These are phyloP conservation scores for Pichia exigua DNA, from an alignment of 805 yeast species.

Conservation along the genomic window DNA sequence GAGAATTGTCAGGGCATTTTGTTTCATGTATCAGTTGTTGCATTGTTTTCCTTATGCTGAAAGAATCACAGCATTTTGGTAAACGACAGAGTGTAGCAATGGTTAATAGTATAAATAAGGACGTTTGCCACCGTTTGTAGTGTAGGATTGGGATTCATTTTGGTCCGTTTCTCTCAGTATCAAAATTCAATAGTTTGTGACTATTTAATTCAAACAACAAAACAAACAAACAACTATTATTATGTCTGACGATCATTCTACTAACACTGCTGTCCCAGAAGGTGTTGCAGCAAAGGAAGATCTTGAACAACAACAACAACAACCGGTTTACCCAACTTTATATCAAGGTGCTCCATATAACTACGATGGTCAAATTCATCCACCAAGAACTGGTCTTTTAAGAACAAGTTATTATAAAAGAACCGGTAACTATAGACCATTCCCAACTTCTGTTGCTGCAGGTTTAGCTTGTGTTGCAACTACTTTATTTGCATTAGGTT, in stretches of 20 bases:
- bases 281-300: constrained; percentile 14
- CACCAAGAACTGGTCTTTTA: constrained; percentile 34
- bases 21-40: too few species aligned
- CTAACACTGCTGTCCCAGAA: constrained; percentile 21
- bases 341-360: constrained; percentile 12
- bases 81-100: too few species aligned
- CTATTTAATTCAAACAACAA: neutral
- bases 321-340: neutral
- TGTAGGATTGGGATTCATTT: too few species aligned
- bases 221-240: neutral
- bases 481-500: constrained; percentile 41
- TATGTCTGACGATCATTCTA: constrained; percentile 21
- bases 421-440: constrained; percentile 34
- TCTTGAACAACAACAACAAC: constrained; percentile 3
- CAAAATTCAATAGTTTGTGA: neutral
- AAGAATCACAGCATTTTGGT: neutral
- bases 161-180: neutral
- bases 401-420: constrained; percentile 38
- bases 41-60: neutral
- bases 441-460: constrained; percentile 42
- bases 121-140: neutral
- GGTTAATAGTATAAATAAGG: neutral
- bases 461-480: constrained; percentile 40
- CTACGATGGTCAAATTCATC: constrained; percentile 25
- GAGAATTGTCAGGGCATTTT: neutral